Percentiles rank a stretch among this genome's conserved stretches.
phyloP scores from a whole-genome alignment of 805 yeast genomes.

The Maudiozyma bulderi region DNA sequence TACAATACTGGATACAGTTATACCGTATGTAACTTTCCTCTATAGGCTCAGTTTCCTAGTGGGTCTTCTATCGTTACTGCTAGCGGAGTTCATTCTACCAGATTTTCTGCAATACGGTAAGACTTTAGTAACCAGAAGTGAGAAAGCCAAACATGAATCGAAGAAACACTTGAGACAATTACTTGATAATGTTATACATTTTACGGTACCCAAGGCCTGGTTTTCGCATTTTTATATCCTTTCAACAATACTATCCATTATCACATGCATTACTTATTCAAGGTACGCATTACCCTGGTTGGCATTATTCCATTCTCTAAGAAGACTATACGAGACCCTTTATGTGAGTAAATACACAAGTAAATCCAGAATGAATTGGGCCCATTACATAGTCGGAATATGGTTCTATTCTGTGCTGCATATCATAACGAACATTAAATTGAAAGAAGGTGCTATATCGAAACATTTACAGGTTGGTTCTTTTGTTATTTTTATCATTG shows the following conservation, averaged over 20 bases:
- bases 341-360: slow-evolving; percentile 39
- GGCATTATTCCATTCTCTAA: slow-evolving; percentile 39
- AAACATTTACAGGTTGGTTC: slow-evolving; percentile 10
- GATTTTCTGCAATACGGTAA: slow-evolving; percentile 39
- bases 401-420: slow-evolving; percentile 46
- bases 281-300: slow-evolving; percentile 18
- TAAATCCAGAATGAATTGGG: slow-evolving; percentile 47
- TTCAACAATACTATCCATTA: slow-evolving; percentile 29
- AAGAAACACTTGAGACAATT: slow-evolving; percentile 22
- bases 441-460: slow-evolving; percentile 15
- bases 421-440: slow-evolving; percentile 27
- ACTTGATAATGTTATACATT: slow-evolving; percentile 13
- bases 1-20: not conserved
- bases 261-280: slow-evolving; percentile 9
- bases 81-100: slow-evolving; percentile 29
- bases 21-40: not conserved
- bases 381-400: slow-evolving; percentile 59
- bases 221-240: slow-evolving; percentile 55
- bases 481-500: slow-evolving; percentile 15
- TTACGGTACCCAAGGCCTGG: slow-evolving; percentile 53
- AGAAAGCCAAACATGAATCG: slow-evolving; percentile 32
- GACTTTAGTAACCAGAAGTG: slow-evolving; percentile 19
- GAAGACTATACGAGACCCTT: slow-evolving; percentile 49
- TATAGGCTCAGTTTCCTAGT: slow-evolving; percentile 10
- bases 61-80: slow-evolving; percentile 21